These are phyloP conservation scores for Yamadazyma taylorii DNA, from an alignment of 1,139 yeast species.

Conservation along the genomic window DNA sequence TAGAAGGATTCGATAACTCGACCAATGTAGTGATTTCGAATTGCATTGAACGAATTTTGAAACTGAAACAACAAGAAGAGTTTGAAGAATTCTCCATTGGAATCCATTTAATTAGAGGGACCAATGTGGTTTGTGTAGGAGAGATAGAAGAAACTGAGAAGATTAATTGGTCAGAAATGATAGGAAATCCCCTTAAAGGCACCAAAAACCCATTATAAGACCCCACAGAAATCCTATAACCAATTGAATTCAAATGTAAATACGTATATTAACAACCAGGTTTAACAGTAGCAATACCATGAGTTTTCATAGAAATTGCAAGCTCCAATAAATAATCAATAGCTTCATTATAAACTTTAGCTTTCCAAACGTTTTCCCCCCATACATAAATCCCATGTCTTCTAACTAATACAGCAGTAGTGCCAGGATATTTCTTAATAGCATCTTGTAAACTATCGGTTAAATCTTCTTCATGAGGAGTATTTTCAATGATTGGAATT, in stretches of 20 bases:
- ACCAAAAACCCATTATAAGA: slow-evolving; percentile 43
- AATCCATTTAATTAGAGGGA: slow-evolving; percentile 74
- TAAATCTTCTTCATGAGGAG: slow-evolving; percentile 84
- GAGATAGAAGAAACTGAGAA: slow-evolving; percentile 52
- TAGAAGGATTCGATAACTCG: slow-evolving; percentile 80
- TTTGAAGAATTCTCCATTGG: slow-evolving; percentile 57
- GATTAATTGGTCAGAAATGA: slow-evolving; percentile 58
- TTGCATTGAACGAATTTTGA: slow-evolving; percentile 56
- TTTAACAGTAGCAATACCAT: slow-evolving; percentile 51
- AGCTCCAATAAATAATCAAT: slow-evolving; percentile 84
- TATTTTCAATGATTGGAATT: slow-evolving; percentile 89
- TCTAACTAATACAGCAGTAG: slow-evolving; percentile 86
- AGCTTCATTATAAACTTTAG: slow-evolving; percentile 90
- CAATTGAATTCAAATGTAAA: too few species aligned
- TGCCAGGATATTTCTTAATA: slow-evolving; percentile 64
- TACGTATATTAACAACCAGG: too few species aligned
- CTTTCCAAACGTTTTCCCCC: slow-evolving; percentile 93
- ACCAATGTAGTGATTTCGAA: slow-evolving; percentile 69
- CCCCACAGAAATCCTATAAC: not conserved
- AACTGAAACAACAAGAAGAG: slow-evolving; percentile 45
- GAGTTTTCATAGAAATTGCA: slow-evolving; percentile 75
- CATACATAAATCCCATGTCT: slow-evolving; percentile 95
- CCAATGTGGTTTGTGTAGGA: slow-evolving; percentile 77
- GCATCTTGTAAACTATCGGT: slow-evolving; percentile 67
- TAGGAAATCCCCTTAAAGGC: slow-evolving; percentile 35